Evolutionary conservation across 257 asterid species (phyloP).

Genomic region (Mitragyna speciosa): DNA sequence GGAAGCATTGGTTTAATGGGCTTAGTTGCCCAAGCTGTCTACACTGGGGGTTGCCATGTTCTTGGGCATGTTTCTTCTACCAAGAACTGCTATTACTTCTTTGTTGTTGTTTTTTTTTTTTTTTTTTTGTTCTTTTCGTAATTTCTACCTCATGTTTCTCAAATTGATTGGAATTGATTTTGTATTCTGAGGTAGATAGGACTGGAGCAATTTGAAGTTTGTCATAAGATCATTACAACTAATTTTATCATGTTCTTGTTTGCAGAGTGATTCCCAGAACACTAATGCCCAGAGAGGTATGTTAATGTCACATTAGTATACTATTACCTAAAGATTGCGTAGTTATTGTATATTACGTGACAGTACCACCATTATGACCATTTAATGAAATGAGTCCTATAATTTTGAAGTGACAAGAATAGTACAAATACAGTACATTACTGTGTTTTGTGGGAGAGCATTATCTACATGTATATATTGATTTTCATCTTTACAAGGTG

Average conservation of each 20-base stretch:
- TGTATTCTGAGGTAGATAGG: not conserved
- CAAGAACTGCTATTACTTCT: not conserved
- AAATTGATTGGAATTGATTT: not conserved
- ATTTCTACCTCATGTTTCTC: not conserved
- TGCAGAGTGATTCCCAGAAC: slow-evolving; percentile 42
- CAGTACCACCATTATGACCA: too few species aligned
- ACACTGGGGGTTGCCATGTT: slow-evolving; percentile 42
- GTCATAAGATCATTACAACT: not conserved
- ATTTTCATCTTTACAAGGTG: not conserved
- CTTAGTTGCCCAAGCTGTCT: slow-evolving; percentile 39
- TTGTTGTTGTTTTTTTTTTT: too few species aligned
- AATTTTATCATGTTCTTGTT: slow-evolving; percentile 20
- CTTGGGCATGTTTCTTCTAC: slow-evolving; percentile 32
- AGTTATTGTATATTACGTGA: too few species aligned
- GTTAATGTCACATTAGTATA: not conserved
- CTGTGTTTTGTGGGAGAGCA: not conserved
- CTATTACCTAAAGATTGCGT: not conserved
- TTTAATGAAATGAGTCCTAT: too few species aligned
- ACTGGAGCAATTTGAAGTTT: not conserved
- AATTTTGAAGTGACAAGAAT: not conserved
- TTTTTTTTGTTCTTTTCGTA: too few species aligned
- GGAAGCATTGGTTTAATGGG: slow-evolving; percentile 50
- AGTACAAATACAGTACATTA: not conserved
- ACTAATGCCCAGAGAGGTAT: slow-evolving; percentile 43
- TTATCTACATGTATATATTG: not conserved